These are phyloP conservation scores for Cubamyces lactineus DNA, from an alignment of 768 basidiomycete species.

Conservation along the genomic window DNA sequence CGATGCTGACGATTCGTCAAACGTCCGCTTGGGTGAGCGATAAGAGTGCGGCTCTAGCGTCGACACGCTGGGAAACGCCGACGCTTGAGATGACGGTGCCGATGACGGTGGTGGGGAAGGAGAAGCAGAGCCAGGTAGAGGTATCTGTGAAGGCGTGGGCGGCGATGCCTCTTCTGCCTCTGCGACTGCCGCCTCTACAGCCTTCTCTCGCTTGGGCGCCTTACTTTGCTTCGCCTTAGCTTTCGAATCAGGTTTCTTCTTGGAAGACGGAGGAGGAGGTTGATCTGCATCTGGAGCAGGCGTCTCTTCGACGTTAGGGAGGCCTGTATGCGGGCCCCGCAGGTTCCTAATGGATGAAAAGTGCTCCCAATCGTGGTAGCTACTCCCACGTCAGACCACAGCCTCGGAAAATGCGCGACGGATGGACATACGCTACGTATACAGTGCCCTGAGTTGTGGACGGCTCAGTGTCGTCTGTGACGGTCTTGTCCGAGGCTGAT, in stretches of 20 bases:
- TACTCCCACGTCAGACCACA: conserved; percentile 34
- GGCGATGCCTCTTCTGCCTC: conserved; percentile 19
- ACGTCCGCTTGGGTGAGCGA: conserved; percentile 60
- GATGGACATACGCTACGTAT: conserved; percentile 78
- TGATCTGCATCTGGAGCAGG: conserved; percentile 37
- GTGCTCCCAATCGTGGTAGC: conserved; percentile 94
- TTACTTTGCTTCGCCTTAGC: conserved; percentile 25
- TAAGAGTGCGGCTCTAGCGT: conserved; percentile 38
- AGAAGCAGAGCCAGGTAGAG: conserved; percentile 41
- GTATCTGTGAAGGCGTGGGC: conserved; percentile 39
- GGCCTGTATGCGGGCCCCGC: conserved; percentile 78
- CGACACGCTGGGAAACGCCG: conserved; percentile 25
- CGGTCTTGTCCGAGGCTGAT: conserved; percentile 32
- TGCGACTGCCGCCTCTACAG: conserved; percentile 9
- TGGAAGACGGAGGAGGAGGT: conserved; percentile 37
- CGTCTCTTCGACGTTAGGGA: conserved; percentile 64
- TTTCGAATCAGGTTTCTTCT: conserved; percentile 38
- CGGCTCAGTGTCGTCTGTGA: conserved; percentile 33
- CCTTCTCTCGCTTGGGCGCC: conserved; percentile 11
- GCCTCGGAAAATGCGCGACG: conserved; percentile 14
- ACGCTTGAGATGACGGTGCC: conserved; percentile 18
- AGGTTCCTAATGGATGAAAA: conserved; percentile 93
- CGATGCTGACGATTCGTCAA: conserved; percentile 58
- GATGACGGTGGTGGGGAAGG: conserved; percentile 33
- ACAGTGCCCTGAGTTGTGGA: conserved; percentile 46